A percentile compares a stretch with the other conserved stretches of the same genome.
phyloP scores from a whole-genome alignment of 768 basidiomycete species.

The Russula sp. region DNA sequence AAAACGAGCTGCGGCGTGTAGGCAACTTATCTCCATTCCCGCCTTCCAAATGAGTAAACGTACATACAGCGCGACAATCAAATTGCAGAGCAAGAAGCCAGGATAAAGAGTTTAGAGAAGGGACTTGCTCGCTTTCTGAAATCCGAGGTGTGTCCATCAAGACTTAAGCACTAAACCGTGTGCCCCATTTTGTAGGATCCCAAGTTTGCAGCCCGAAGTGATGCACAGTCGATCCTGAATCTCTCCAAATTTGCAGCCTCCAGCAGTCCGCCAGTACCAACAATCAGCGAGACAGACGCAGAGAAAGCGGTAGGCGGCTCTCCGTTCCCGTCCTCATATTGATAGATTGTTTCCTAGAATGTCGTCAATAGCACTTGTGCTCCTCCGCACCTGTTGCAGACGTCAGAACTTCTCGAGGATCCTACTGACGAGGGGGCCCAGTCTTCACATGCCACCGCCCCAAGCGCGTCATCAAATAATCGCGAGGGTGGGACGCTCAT shows the following conservation, averaged over 20 bases:
- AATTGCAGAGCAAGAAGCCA: conserved; percentile 29
- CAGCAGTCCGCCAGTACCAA: conserved; percentile 26
- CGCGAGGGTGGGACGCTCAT: background rate
- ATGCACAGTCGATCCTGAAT: conserved; percentile 31
- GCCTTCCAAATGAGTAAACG: background rate
- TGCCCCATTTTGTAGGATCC: conserved; percentile 17
- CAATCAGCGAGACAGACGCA: conserved; percentile 23
- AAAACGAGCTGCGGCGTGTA: conserved; percentile 34
- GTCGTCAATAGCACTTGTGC: background rate
- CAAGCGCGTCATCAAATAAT: background rate
- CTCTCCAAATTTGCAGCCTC: conserved; percentile 29
- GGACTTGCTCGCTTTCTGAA: conserved; percentile 31
- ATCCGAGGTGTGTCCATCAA: conserved; percentile 22
- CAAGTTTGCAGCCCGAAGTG: conserved; percentile 15
- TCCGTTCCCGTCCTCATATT: background rate
- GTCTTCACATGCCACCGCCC: background rate
- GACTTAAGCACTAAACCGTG: background rate
- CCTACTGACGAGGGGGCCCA: background rate
- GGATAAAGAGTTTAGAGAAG: conserved; percentile 29
- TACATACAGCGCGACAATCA: conserved; percentile 30
- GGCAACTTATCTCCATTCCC: background rate
- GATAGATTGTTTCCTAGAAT: background rate
- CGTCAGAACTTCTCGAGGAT: background rate
- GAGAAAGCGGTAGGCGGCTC: conserved; percentile 25
- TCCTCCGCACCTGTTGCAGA: background rate